Percentiles rank a stretch among this genome's conserved stretches.
Evolutionary conservation across 192 early-diverging fungal species (phyloP).

Genomic region (Coemansia sp.): DNA sequence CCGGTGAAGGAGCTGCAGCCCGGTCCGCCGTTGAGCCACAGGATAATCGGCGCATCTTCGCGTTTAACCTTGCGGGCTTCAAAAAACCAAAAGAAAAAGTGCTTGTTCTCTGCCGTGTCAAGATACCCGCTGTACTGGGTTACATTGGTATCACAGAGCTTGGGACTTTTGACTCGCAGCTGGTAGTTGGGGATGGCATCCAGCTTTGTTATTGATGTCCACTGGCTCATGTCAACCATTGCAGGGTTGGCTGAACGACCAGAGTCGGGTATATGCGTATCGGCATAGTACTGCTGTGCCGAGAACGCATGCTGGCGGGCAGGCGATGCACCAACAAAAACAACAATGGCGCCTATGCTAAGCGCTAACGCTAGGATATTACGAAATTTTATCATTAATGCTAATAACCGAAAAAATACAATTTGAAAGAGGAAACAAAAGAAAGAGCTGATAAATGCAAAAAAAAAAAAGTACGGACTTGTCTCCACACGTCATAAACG

Average conservation of each 20-base stretch:
- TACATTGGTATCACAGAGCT: conserved; percentile 81
- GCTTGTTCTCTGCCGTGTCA: conserved; percentile 63
- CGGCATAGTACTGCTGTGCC: too few relatives aligned
- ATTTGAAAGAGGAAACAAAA: too few relatives aligned
- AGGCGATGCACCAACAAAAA: too few relatives aligned
- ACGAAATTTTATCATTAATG: too few relatives aligned
- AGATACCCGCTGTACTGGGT: conserved; percentile 88
- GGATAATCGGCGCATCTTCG: conserved; percentile 68
- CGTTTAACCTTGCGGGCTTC: conserved; percentile 73
- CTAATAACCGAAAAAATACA: too few relatives aligned
- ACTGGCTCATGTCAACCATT: conserved; percentile 23
- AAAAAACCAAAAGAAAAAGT: conserved; percentile 98
- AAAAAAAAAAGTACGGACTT: too few relatives aligned
- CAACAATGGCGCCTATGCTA: too few relatives aligned
- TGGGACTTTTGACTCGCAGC: conserved; percentile 70
- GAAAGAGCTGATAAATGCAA: too few relatives aligned
- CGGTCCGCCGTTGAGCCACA: conserved; percentile 84
- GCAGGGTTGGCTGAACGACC: conserved; percentile 20
- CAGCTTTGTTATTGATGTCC: conserved; percentile 27
- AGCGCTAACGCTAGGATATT: too few relatives aligned
- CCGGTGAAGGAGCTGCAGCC: conserved; percentile 80
- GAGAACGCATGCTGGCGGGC: too few relatives aligned
- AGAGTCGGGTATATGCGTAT: neutral
- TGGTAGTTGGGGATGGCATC: conserved; percentile 68
- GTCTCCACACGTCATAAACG: too few relatives aligned